Evolutionary conservation across 1,284 basidiomycete species (phyloP).

Genomic region (Heterobasidion occidentale): DNA sequence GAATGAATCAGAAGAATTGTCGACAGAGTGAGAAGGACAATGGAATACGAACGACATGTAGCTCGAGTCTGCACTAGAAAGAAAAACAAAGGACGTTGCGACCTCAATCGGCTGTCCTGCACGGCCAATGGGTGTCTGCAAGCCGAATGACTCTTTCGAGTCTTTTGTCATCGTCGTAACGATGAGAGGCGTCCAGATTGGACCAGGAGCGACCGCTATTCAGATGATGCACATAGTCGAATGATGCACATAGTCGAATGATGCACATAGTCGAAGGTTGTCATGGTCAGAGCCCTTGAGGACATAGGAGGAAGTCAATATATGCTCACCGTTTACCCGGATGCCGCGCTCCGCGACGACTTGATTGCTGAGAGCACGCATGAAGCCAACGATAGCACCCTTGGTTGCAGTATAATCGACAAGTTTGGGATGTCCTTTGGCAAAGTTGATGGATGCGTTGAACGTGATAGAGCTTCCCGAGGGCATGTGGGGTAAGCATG

Average conservation of each 20-base stretch:
- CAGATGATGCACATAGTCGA: background rate
- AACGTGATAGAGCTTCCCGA: slow-evolving; percentile 38
- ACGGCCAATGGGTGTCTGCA: slow-evolving; percentile 36
- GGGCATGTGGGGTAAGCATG: slow-evolving; percentile 32
- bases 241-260: background rate
- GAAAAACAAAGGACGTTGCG: slow-evolving; percentile 46
- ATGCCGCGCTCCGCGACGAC: slow-evolving; percentile 43
- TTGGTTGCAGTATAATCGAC: slow-evolving; percentile 51
- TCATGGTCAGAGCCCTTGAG: background rate
- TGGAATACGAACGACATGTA: slow-evolving; percentile 32
- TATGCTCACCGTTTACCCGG: slow-evolving; percentile 30
- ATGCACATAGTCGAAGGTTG: background rate
- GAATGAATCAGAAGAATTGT: background rate
- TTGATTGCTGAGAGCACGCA: slow-evolving; percentile 41
- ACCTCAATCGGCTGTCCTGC: slow-evolving; percentile 50
- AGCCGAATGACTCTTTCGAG: slow-evolving; percentile 35
- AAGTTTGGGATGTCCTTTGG: slow-evolving; percentile 44
- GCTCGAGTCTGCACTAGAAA: slow-evolving; percentile 41
- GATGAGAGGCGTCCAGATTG: slow-evolving; percentile 48
- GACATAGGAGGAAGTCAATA: background rate
- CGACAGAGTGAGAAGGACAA: background rate
- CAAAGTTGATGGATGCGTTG: slow-evolving; percentile 41
- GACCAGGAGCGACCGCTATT: slow-evolving; percentile 37
- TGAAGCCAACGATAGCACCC: slow-evolving; percentile 43
- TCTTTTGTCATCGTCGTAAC: slow-evolving; percentile 32